Percentiles rank a stretch among this genome's conserved stretches.
Conservation (phyloP, 2,329 filamentous ascomycete genomes). For the Xylariomycetidae sp. region DNA sequence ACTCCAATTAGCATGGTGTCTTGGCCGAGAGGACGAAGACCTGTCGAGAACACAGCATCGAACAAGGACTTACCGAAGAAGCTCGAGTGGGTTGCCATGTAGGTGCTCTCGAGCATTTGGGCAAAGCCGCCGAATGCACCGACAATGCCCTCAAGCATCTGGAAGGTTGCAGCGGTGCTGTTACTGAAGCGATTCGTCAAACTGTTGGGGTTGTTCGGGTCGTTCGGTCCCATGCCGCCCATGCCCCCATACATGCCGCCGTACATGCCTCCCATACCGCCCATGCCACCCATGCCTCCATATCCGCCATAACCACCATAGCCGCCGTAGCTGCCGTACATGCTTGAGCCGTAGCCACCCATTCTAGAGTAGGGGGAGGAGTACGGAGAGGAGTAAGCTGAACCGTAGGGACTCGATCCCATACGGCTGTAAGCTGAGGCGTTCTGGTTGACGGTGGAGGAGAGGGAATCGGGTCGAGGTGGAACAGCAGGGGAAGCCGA, state of each 20-base stretch:
- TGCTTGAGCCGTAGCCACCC: conserved; percentile 30
- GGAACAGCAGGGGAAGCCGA: conserved; percentile 63
- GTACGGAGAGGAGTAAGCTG: conserved; percentile 47
- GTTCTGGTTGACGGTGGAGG: conserved; percentile 78
- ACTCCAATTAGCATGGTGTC: too few species aligned
- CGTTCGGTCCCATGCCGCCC: conserved; percentile 40
- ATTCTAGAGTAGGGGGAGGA: conserved; percentile 31
- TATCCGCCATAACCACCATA: conserved; percentile 41
- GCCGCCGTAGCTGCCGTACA: conserved; percentile 29
- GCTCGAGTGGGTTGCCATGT: conserved; percentile 98
- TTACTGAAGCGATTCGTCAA: conserved; percentile 93
- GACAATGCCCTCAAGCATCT: conserved; percentile 96
- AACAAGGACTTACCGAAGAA: conserved; percentile 95
- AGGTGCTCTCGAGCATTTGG: conserved; percentile 98
- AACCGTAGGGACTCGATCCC: conserved; percentile 44
- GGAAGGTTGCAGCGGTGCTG: conserved; percentile 93
- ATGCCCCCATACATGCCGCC: conserved; percentile 35
- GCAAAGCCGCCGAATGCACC: conserved; percentile 95
- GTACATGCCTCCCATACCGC: conserved; percentile 38
- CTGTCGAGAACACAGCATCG: too few species aligned
- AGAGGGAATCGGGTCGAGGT: conserved; percentile 71
- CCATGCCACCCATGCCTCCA: conserved; percentile 26
- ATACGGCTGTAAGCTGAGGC: conserved; percentile 71
- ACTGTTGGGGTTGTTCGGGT: conserved; percentile 86
- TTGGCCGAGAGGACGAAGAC: too few species aligned